Evolutionary conservation across 2,329 filamentous ascomycete species (phyloP).

Genomic region (Aplosporella prunicola): DNA sequence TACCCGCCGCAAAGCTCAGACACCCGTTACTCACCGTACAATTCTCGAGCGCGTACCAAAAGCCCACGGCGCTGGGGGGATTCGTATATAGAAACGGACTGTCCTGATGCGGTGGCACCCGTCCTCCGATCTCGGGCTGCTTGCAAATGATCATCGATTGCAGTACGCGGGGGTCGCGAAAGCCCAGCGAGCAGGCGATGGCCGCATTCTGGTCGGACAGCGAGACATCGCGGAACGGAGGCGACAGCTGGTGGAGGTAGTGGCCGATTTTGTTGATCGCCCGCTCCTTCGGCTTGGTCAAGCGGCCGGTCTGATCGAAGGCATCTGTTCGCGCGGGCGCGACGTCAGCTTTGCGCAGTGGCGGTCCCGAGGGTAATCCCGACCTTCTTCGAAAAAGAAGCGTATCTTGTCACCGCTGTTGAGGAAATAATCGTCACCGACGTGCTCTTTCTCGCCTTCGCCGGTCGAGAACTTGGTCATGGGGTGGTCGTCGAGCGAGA

Average conservation of each 20-base stretch:
- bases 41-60: constrained; percentile 96
- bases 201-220: constrained; percentile 47
- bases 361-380: not conserved
- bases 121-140: constrained; percentile 88
- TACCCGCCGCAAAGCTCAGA: constrained; percentile 74
- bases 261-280: constrained; percentile 66
- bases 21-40: constrained; percentile 80
- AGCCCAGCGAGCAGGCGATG: constrained; percentile 64
- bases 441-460: constrained; percentile 56
- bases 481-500: constrained; percentile 75
- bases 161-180: constrained; percentile 64
- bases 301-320: constrained; percentile 54
- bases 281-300: constrained; percentile 68
- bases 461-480: constrained; percentile 92
- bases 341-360: not conserved
- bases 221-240: constrained; percentile 40
- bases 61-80: constrained; percentile 81
- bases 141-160: constrained; percentile 99
- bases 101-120: constrained; percentile 86
- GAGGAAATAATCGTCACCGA: constrained; percentile 93
- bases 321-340: constrained; percentile 48
- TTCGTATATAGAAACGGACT: constrained; percentile 86
- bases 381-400: constrained; percentile 88
- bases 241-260: constrained; percentile 39
- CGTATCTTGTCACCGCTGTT: constrained; percentile 81